Base-by-base conservation (phyloP, 257 asterid species). In the Plantago major region DNA sequence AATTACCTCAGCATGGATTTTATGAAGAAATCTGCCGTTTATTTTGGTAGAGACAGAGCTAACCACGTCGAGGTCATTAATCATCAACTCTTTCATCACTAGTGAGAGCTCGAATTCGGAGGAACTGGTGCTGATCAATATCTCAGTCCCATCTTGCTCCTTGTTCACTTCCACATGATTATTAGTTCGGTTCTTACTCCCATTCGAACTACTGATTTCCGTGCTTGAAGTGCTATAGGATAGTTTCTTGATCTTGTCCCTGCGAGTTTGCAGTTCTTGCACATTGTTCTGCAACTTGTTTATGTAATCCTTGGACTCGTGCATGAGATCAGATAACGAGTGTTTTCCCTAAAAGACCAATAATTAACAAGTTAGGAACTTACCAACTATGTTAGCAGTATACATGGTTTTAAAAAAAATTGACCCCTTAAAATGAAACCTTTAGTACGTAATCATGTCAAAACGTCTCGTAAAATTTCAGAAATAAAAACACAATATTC, bases 11-110 rank as follows among this genome's bases (percentile, higher is more conserved):
- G 63, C 63, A 18, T 58, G 63, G 13, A 58, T 42, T 11, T 42
- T 58, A 22, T 58, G 63, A 8, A 58, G 49, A 58, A 58, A 58
- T 9, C 49, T 58, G 14, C 63, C 63, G 17, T 58, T 58, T 13
- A 37, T 17, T 58, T 42, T 58, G 40, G 63, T 58, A 15, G 63
- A 58, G 42, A 42, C 49, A 58, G 15, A 42, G 37, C 38, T 58
- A 42, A 57, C 37, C 44, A 57, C 62, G 40, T 57, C 15, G 33
- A 57, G 48, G n/a, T 40, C 62, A 15, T 12, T 57, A 22, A 13
- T 11, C 6, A 19, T 17, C 48, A 57, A 57, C 26, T 57, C 62
- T 57, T 37, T 57, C n/a, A 57, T 40, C 48, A 57, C 48, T 1
- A 30, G 37, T 16, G 62, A 57, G 33, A 57, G 49, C 49, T 26